phyloP scores from a whole-genome alignment of 805 yeast genomes.

The Spathaspora gorwiae region DNA sequence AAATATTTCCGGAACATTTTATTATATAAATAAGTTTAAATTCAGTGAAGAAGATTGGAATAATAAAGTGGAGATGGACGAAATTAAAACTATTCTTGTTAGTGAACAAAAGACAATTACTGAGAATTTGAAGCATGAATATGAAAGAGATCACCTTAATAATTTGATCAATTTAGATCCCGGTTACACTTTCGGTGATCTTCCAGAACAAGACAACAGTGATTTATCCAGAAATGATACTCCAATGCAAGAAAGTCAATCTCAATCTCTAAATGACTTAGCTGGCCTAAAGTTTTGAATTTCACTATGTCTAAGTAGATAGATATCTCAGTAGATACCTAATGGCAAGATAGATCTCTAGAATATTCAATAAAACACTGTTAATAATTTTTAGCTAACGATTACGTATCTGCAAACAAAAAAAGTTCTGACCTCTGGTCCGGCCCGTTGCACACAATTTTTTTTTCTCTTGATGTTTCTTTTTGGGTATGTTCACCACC shows the following conservation, averaged over 20 bases:
- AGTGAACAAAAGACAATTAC: conserved; percentile 16
- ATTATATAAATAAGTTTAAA: conserved; percentile 45
- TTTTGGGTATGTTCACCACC: too few species aligned
- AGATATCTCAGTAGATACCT: too few species aligned
- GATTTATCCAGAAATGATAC: not conserved
- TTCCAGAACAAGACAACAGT: not conserved
- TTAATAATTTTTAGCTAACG: too few species aligned
- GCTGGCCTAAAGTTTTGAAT: conserved; percentile 9
- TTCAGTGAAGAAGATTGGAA: conserved; percentile 9
- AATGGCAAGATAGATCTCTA: too few species aligned
- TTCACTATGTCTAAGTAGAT: too few species aligned
- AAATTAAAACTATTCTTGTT: conserved; percentile 11
- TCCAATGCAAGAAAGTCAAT: not conserved
- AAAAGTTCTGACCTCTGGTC: too few species aligned
- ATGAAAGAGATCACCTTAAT: conserved; percentile 6
- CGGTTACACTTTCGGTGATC: conserved; percentile 7
- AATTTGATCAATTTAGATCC: conserved; percentile 13
- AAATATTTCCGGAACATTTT: conserved; percentile 61
- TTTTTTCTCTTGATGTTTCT: too few species aligned
- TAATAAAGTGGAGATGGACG: conserved; percentile 4
- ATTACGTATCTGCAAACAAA: too few species aligned
- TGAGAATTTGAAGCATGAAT: conserved; percentile 8
- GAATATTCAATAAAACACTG: too few species aligned
- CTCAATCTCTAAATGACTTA: conserved; percentile 3
- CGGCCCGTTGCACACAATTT: too few species aligned